phyloP scores from a whole-genome alignment of 257 asterid genomes.

The Plantago elongata region DNA sequence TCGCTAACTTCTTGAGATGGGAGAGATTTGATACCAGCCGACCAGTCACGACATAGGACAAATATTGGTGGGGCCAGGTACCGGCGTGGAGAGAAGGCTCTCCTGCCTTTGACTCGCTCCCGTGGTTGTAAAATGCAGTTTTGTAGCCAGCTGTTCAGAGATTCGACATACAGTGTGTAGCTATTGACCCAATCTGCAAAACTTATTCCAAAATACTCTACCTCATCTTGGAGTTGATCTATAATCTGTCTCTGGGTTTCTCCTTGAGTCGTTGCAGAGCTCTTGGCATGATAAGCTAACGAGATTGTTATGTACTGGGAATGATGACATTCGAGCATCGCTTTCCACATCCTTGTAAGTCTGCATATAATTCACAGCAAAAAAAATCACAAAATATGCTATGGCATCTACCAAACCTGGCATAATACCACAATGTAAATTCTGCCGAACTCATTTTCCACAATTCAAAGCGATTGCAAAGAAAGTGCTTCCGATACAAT shows the following conservation, averaged over 20 bases:
- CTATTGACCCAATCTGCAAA: constrained; percentile 94
- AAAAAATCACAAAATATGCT: too few species aligned
- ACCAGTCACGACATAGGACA: constrained; percentile 80
- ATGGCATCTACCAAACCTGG: too few species aligned
- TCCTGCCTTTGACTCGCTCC: constrained; percentile 58
- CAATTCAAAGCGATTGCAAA: too few species aligned
- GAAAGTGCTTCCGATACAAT: too few species aligned
- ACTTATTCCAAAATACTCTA: constrained; percentile 87
- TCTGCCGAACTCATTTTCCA: too few species aligned
- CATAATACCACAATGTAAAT: too few species aligned
- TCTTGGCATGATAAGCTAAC: constrained; percentile 80
- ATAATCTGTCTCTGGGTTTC: constrained; percentile 70
- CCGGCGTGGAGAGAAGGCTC: constrained; percentile 85
- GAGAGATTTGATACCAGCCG: constrained; percentile 72
- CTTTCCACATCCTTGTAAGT: constrained; percentile 88
- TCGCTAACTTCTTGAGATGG: constrained; percentile 88
- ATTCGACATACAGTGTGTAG: constrained; percentile 72
- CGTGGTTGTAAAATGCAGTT: constrained; percentile 88
- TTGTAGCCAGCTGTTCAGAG: constrained; percentile 87
- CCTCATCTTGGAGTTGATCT: constrained; percentile 77
- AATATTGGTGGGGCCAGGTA: constrained; percentile 76
- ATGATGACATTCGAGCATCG: constrained; percentile 98
- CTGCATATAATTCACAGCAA: constrained; percentile 29
- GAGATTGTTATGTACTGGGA: constrained; percentile 92
- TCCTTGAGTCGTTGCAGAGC: constrained; percentile 37